Percentiles rank a stretch among this genome's conserved stretches.
phyloP scores from a whole-genome alignment of 139 green algal genomes.

The Mesotaenium endlicherianum region DNA sequence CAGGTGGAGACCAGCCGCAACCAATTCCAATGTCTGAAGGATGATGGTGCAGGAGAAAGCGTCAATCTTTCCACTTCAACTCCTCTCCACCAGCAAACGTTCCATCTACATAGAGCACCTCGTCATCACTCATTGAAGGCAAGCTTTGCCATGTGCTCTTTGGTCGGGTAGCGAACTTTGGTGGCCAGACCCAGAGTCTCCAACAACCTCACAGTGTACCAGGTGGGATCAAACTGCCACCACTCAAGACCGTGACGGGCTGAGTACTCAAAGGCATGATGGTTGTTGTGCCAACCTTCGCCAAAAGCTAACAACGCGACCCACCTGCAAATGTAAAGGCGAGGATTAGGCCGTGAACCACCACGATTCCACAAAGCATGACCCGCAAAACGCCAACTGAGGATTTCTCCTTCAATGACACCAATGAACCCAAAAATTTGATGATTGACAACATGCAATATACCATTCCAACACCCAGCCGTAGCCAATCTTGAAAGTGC shows the following conservation, averaged over 20 bases:
- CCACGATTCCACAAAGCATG: too few species aligned
- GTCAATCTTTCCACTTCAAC: too few species aligned
- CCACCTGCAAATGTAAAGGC: slow-evolving; percentile 70
- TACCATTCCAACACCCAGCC: too few species aligned
- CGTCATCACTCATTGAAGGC: slow-evolving; percentile 7
- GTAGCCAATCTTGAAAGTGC: too few species aligned
- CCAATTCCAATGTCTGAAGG: too few species aligned
- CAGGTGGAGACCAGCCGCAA: too few species aligned
- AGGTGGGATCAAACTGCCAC: slow-evolving; percentile 70
- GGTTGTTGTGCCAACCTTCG: slow-evolving; percentile 98
- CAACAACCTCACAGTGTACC: slow-evolving; percentile 55
- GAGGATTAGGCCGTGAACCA: too few species aligned
- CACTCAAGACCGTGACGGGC: slow-evolving; percentile 71
- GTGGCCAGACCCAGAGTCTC: slow-evolving; percentile 56
- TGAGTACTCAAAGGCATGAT: slow-evolving; percentile 79
- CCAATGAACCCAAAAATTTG: neutral
- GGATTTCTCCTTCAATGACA: neutral
- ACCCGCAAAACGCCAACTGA: neutral
- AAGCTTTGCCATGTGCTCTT: slow-evolving; percentile 52
- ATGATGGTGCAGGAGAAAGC: too few species aligned
- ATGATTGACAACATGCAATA: neutral
- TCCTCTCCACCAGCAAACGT: too few species aligned
- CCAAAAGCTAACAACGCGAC: slow-evolving; percentile 86
- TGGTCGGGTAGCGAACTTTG: slow-evolving; percentile 56
- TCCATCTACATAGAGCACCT: too few species aligned